Base-by-base conservation (phyloP, 495 filamentous ascomycete species). In the Trichoderma asperelloides region DNA sequence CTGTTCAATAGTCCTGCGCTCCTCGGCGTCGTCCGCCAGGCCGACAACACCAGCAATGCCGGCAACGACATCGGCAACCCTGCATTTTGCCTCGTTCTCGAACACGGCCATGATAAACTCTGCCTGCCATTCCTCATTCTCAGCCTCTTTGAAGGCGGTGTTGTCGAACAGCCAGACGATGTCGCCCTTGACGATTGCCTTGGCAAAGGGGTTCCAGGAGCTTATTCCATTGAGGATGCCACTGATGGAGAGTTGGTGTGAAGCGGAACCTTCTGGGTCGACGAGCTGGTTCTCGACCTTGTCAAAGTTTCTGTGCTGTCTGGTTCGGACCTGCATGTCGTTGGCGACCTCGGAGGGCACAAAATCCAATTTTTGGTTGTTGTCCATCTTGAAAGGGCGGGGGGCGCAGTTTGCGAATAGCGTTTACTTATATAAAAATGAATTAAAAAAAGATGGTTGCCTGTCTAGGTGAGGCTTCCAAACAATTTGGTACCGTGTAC, bases 121-220 rank as follows among this genome's bases (percentile, higher is more conserved):
- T 6, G 88, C 89, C 67, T 90, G 80, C 92, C 91, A 97, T 73
- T 74, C 25, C 70, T 79, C 25, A 69, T 72, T 45, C 74, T 72
- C 28, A 86, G 86, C 25, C 3, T 30, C 15, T 18, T 40, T 18
- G 74, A 88, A 96, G 7, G 92, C 94, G 9, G 91, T 92, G 71
- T 95, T 97, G 79, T 97, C 92, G 47, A 97, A 76, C 15, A 98
- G 79, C 94, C 94, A 97, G 27, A 97, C 88, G 12, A 82, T 84
- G 69, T 97, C 86, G 63, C 78, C 69, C 2, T 67, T 69, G 9
- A 73, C 74, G 47, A 85, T 72, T 6, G 71, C 68, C 25, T 74
- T 73, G 3, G 77, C 76, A 2, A 80, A 67, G 5, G 83, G 82
- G 68, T 84, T 84, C 30, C 70, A 74, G 23, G 69, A 63, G 41